Evolutionary conservation across 495 filamentous ascomycete species (phyloP), one percentile per base, ranked within the genome.

Genomic region (Apodospora peruviana): DNA sequence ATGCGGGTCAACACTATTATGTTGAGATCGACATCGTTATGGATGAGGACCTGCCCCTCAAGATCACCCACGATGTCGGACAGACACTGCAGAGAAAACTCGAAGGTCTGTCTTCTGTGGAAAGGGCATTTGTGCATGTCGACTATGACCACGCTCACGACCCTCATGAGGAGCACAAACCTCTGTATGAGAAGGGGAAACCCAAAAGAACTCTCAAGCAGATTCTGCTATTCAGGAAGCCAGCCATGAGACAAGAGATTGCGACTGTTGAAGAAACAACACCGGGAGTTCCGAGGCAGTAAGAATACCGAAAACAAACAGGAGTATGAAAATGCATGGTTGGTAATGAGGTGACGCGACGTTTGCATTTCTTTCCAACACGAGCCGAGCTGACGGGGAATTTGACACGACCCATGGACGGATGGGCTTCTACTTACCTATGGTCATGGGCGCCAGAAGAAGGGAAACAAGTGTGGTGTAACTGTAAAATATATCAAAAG

Each of bases 11-110:
- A 49, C 66, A 75, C 22, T 77, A 75, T 51, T 80, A 78, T 52
- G 75, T 80, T 27, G 77, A 81, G 53, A 71, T 81, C 20, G 77
- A 80, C 55, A 71, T 80, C 45, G 71, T 82, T 37, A 80, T 80
- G 76, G 70, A 75, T 49, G 71, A 72, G 45, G 64, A 69, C 11
- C 57, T 68, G 18, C 71, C 69, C 2, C 59, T 80, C 5, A 76
- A 68, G 40, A 58, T 76, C 17, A 73, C 75, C 17, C 77, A 82
- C 53, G 77, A 80, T 51, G 72, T 80, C 25, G 73, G 67, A 24
- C 74, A 80, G 46, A 62, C 62, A 4, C 58, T 80, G 17, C 78
- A 80, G 53, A 58, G 75, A 10, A 81, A 81, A 51, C 67, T 80
- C 24, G 77, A 80, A 65, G 74, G 73, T 9, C 59, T 79, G 18